Percentiles rank a stretch among this genome's conserved stretches.
Conservation (phyloP, 441 rosid genomes). For the Populus hybrid region DNA sequence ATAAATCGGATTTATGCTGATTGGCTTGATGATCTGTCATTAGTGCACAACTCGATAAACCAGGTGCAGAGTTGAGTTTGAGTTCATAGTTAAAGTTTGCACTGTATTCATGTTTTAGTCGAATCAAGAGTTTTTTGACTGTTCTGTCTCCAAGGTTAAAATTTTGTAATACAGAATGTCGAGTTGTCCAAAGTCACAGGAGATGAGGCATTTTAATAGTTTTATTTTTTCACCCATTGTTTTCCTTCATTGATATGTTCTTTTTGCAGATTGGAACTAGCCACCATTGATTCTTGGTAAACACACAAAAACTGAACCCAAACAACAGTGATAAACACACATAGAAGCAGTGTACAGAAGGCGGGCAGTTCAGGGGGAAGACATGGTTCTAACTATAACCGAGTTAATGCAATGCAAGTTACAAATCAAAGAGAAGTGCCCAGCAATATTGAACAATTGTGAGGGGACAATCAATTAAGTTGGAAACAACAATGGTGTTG, state of each 20-base stretch:
- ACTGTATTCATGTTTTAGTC: not conserved
- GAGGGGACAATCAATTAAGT: too few species aligned
- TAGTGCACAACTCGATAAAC: constrained; percentile 43
- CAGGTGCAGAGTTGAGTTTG: constrained; percentile 57
- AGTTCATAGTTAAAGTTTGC: not conserved
- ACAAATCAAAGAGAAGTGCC: too few species aligned
- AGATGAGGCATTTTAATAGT: not conserved
- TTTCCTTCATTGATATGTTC: not conserved
- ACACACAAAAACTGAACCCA: too few species aligned
- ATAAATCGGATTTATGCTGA: constrained; percentile 83
- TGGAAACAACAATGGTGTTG: too few species aligned
- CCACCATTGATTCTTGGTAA: not conserved
- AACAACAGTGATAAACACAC: too few species aligned
- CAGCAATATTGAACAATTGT: too few species aligned
- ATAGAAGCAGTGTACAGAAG: too few species aligned
- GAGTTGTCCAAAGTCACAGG: not conserved
- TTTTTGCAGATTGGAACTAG: not conserved
- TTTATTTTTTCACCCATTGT: not conserved
- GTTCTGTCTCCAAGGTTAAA: not conserved
- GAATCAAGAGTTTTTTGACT: not conserved
- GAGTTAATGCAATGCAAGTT: too few species aligned
- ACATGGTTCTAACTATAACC: too few species aligned
- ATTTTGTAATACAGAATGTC: not conserved
- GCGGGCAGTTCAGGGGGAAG: too few species aligned
- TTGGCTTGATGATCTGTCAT: constrained; percentile 90